Conservation (phyloP, 768 basidiomycete species). For the Lactifluus pinguis region DNA sequence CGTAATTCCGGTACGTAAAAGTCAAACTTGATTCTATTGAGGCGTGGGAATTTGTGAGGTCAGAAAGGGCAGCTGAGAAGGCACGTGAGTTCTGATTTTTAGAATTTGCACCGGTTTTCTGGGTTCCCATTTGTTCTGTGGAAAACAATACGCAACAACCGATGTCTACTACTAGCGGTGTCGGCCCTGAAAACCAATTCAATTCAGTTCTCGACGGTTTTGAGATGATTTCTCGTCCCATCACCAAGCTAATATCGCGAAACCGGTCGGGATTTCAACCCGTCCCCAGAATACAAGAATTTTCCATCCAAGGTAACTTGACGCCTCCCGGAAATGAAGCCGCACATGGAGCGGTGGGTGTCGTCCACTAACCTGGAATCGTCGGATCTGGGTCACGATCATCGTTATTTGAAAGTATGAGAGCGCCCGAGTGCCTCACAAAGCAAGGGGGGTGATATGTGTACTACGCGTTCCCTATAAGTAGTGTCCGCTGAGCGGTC, state of each 20-base stretch:
- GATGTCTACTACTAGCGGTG: neutral
- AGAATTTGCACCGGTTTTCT: too few species aligned
- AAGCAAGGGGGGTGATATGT: too few species aligned
- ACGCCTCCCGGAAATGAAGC: constrained; percentile 10
- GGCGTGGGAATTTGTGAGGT: neutral
- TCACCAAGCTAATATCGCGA: neutral
- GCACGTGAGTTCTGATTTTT: neutral
- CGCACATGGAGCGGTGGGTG: neutral
- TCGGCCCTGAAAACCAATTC: neutral
- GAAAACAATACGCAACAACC: neutral
- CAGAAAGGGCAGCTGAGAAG: neutral
- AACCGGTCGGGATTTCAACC: neutral
- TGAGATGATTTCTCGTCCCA: neutral
- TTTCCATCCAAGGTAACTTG: neutral
- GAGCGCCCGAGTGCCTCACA: neutral
- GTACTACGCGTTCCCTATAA: neutral
- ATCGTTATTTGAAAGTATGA: neutral
- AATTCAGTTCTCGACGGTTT: neutral
- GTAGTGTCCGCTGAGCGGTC: neutral
- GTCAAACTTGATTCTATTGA: neutral
- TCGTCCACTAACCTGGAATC: neutral
- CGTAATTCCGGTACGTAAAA: constrained; percentile 5
- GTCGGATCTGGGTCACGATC: constrained; percentile 1
- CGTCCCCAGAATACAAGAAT: constrained; percentile 3
- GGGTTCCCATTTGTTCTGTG: too few species aligned